Conservation (phyloP, 768 basidiomycete genomes). For the Hypholoma fasciculare region DNA sequence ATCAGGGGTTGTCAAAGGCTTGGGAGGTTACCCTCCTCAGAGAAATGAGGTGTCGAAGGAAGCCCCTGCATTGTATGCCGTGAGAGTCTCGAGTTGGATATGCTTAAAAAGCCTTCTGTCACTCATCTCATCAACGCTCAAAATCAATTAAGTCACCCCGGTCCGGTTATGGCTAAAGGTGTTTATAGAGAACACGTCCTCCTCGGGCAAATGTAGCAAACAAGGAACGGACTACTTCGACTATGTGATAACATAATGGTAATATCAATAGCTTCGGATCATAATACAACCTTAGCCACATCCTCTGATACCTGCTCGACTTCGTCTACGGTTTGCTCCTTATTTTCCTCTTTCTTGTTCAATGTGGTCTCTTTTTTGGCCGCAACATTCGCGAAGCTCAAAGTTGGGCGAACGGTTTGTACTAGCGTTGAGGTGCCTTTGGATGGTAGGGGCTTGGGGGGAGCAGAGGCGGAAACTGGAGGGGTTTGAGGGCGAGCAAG, state of each 20-base stretch:
- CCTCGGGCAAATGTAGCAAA: neutral
- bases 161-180: neutral
- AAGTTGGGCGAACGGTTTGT: slow-evolving; percentile 63
- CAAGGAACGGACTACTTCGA: neutral
- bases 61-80: slow-evolving; percentile 22
- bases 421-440: slow-evolving; percentile 29
- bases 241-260: neutral
- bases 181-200: too few relatives aligned
- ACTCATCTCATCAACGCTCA: neutral
- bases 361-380: slow-evolving; percentile 42
- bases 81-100: slow-evolving; percentile 22
- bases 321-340: slow-evolving; percentile 11
- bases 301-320: slow-evolving; percentile 15
- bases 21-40: slow-evolving; percentile 5
- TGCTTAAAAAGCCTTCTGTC: neutral
- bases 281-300: slow-evolving; percentile 11
- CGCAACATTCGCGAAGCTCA: slow-evolving; percentile 85
- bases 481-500: slow-evolving; percentile 31
- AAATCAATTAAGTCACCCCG: neutral
- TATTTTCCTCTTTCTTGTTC: slow-evolving; percentile 14
- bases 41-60: slow-evolving; percentile 13
- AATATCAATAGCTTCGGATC: neutral
- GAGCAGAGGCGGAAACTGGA: slow-evolving; percentile 28
- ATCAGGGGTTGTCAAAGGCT: neutral
- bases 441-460: slow-evolving; percentile 26